Evolutionary conservation across 768 basidiomycete genomes (phyloP).

Genomic region (Sarcodon sp.): DNA sequence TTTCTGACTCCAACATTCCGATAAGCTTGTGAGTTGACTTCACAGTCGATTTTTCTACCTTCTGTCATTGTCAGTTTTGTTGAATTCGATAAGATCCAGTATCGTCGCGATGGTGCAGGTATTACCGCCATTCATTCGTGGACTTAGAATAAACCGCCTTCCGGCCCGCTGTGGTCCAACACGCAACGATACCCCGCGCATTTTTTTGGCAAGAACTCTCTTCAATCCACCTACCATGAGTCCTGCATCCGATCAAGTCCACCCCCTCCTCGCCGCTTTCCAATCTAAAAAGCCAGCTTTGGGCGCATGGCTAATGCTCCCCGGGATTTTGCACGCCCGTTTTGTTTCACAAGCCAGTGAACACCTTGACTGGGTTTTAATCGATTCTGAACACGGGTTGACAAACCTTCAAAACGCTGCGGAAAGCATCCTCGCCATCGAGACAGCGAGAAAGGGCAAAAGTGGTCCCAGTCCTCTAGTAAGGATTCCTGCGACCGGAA

Average conservation of each 20-base stretch:
- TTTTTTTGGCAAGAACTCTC: no score
- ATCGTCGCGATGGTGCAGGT: no score
- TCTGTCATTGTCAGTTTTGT: no score
- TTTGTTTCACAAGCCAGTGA: slow-evolving; percentile 37
- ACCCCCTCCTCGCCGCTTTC: slow-evolving; percentile 40
- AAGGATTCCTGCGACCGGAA: slow-evolving; percentile 51
- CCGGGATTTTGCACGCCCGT: slow-evolving; percentile 45
- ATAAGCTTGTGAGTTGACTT: no score
- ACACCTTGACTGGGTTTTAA: slow-evolving; percentile 46
- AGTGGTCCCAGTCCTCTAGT: slow-evolving; percentile 41
- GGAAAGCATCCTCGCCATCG: slow-evolving; percentile 42
- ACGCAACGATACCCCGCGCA: no score
- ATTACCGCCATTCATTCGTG: no score
- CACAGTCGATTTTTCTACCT: no score
- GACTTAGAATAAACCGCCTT: no score
- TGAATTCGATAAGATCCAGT: no score
- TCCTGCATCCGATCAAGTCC: slow-evolving; percentile 17
- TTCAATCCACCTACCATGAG: slow-evolving; percentile 19
- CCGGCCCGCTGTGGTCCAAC: no score
- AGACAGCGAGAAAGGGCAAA: slow-evolving; percentile 21
- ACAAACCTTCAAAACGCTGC: slow-evolving; percentile 40
- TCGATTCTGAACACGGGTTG: slow-evolving; percentile 63
- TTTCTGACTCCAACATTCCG: no score
- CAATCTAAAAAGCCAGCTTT: slow-evolving; percentile 47
- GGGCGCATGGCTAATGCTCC: slow-evolving; percentile 53